Percentiles rank a stretch among this genome's conserved stretches.
Conservation (phyloP, 345 rosid genomes). For the Boechera divaricarpa region DNA sequence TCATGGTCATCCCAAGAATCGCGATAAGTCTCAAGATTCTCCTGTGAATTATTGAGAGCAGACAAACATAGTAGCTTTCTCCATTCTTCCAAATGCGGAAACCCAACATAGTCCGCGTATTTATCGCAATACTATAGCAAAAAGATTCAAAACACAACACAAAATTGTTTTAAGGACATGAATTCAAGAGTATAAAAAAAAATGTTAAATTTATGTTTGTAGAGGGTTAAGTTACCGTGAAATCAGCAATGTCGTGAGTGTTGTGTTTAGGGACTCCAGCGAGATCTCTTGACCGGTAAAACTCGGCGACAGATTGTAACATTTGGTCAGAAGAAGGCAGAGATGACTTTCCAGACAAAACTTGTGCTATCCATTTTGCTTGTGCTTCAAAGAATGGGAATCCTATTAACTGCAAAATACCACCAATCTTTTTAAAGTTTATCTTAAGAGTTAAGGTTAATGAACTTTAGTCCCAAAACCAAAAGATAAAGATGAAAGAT, state of each 20-base stretch:
- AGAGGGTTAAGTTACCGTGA: conserved; percentile 52
- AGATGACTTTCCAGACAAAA: conserved; percentile 75
- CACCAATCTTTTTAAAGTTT: background rate
- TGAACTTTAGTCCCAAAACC: background rate
- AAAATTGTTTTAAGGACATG: background rate
- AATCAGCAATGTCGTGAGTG: conserved; percentile 79
- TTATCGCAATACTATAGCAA: conserved; percentile 74
- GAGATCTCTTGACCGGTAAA: conserved; percentile 67
- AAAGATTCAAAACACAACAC: background rate
- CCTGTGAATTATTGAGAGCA: conserved; percentile 53
- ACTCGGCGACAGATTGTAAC: conserved; percentile 70
- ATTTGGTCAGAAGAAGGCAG: conserved; percentile 75
- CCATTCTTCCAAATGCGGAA: conserved; percentile 90
- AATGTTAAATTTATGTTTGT: background rate
- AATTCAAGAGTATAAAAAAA: background rate
- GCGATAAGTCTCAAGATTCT: conserved; percentile 67
- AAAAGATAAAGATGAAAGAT: background rate
- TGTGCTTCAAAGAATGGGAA: conserved; percentile 95
- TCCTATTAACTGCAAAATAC: conserved; percentile 69
- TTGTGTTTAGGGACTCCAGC: conserved; percentile 73
- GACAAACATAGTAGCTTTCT: conserved; percentile 77
- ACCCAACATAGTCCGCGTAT: conserved; percentile 69
- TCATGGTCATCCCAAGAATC: conserved; percentile 88
- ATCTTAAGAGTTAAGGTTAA: background rate
- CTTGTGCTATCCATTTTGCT: conserved; percentile 90